These are phyloP conservation scores for Gracilaria gracilis DNA, from an alignment of 23 red algal species.

Conservation along the genomic window DNA sequence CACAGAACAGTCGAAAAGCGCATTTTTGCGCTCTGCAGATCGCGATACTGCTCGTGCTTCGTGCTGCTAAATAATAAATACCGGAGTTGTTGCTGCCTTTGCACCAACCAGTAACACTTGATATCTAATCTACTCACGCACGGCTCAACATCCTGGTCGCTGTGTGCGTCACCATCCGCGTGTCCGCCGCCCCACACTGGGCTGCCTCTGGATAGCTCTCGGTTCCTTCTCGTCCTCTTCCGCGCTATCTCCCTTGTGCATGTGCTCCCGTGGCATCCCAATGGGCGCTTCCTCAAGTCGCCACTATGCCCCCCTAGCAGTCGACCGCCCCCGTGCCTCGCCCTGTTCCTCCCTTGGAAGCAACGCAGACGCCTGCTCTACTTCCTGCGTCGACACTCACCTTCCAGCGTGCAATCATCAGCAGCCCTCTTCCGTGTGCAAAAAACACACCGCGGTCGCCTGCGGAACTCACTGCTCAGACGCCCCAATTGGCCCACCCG, in stretches of 20 bases:
- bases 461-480: conserved; percentile 20
- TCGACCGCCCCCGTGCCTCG: conserved; percentile 11
- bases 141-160: not conserved
- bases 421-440: not conserved
- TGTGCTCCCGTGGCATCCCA: conserved; percentile 11
- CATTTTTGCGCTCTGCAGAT: too few species aligned
- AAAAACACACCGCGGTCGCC: not conserved
- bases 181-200: not conserved
- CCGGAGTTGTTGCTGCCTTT: too few species aligned
- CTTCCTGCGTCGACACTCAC: not conserved
- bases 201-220: not conserved
- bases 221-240: not conserved
- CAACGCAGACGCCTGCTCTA: not conserved
- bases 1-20: too few species aligned
- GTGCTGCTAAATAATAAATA: too few species aligned
- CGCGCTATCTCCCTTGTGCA: not conserved
- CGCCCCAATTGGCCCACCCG: not conserved
- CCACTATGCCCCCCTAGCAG: conserved; percentile 12
- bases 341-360: not conserved
- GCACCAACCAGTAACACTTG: too few species aligned
- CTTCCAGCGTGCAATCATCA: not conserved
- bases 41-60: too few species aligned
- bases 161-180: not conserved
- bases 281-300: conserved; percentile 37
- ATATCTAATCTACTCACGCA: too few species aligned